Base-by-base conservation (phyloP, 768 basidiomycete species). In the Phallus indusiatus region DNA sequence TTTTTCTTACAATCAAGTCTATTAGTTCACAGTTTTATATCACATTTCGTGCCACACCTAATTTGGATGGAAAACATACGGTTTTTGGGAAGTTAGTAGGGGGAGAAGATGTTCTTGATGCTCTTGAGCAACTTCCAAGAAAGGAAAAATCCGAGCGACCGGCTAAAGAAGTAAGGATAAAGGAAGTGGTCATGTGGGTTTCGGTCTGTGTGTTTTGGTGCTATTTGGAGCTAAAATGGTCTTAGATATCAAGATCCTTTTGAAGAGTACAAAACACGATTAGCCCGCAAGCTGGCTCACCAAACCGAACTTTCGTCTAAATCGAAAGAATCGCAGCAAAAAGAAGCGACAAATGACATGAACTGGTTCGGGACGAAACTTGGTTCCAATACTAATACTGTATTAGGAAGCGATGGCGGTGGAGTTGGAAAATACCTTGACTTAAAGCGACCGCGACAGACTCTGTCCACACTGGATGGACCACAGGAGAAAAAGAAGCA, bases 21-120 rank as follows among this genome's bases (percentile, higher is more conserved):
- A 10, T 28, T 50, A 92, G 91, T 14, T 92, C 92, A 2, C 95
- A 97, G 68, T 99, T 92, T 73, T 98, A 91, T 70, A 67, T 98
- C 49, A 94, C 95, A 0, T 98, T 97, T 78, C 81, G 78, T 55
- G 73, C 85, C 1, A 81, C 91, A 7, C 79, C 90, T 0, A 83
- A 98, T 69, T 81, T 99, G 20, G 90, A 98, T 71, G 88, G 84
- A 61, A 94, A 94, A 67, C 93, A 94, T 67, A 94, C 94, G 0
- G 96, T 98, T 1, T 99, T 98, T 67, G 96, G 96, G 2, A 94
- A 95, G 65, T 78, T 98, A 14, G 94, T 99, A 1, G 96, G 96
- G 9, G 96, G 95, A 18, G 90, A 95, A 68, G 90, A 94, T 28
- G 84, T 95, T 7, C 75, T 98, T 1, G 81, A 90, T 66, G 81